Conservation (phyloP, 768 basidiomycete genomes). For the Hebeloma cylindrosporum region DNA sequence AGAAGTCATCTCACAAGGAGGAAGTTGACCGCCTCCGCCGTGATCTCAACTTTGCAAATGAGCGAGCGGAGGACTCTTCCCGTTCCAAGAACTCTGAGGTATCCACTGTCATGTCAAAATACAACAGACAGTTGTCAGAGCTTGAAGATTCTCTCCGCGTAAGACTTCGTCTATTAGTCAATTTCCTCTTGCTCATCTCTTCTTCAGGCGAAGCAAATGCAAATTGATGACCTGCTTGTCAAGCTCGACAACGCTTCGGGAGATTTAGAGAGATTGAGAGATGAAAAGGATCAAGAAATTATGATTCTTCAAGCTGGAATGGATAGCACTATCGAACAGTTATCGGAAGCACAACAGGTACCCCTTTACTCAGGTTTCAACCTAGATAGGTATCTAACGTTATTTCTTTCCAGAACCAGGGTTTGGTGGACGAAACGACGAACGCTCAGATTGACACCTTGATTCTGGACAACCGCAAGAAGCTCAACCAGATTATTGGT, state of each 20-base stretch:
- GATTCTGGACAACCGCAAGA: constrained; percentile 95
- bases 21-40: constrained; percentile 90
- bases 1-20: constrained; percentile 93
- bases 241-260: constrained; percentile 74
- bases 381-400: constrained; percentile 7
- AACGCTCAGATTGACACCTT: constrained; percentile 97
- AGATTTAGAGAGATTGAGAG: constrained; percentile 79
- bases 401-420: constrained; percentile 62
- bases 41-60: constrained; percentile 92
- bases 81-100: constrained; percentile 93
- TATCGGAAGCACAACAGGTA: constrained; percentile 86
- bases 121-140: constrained; percentile 94
- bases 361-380: constrained; percentile 13
- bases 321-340: constrained; percentile 86
- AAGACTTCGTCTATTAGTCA: constrained; percentile 25
- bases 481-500: constrained; percentile 97
- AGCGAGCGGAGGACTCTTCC: constrained; percentile 93
- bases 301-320: constrained; percentile 93
- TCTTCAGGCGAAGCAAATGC: constrained; percentile 85
- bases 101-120: constrained; percentile 82
- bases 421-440: constrained; percentile 83
- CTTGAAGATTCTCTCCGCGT: constrained; percentile 95
- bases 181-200: constrained; percentile 8
- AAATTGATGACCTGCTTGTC: constrained; percentile 87
- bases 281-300: constrained; percentile 98